Conservation (phyloP, 139 green algal genomes). For the Chlamydomonas incerta region DNA sequence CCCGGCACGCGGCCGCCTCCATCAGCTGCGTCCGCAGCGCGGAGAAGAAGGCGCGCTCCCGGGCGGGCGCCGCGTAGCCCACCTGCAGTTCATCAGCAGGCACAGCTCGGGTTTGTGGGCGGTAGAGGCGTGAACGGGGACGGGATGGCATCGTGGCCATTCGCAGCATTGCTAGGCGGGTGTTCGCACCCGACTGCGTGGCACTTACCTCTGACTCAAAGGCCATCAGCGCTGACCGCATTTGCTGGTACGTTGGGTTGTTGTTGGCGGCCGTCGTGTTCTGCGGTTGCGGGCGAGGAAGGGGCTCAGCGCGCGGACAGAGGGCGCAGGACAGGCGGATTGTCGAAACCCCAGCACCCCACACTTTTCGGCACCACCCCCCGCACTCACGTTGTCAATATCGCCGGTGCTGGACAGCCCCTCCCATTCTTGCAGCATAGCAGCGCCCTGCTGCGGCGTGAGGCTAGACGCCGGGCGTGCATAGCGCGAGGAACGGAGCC, state of each 20-base stretch:
- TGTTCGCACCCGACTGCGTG: too few species aligned
- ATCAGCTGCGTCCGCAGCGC: conserved; percentile 36
- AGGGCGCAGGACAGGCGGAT: too few species aligned
- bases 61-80: conserved; percentile 20
- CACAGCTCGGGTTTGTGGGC: too few species aligned
- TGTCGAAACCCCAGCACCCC: too few species aligned
- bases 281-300: background rate
- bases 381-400: conserved; percentile 8
- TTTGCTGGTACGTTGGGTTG: conserved; percentile 24
- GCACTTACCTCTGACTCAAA: background rate
- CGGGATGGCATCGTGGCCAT: too few species aligned
- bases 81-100: too few species aligned
- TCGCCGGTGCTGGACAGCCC: conserved; percentile 20
- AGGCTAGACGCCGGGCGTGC: background rate
- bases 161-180: too few species aligned
- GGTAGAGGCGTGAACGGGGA: too few species aligned
- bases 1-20: conserved; percentile 7
- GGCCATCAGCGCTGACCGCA: conserved; percentile 28
- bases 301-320: background rate
- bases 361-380: too few species aligned
- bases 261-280: background rate
- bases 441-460: conserved; percentile 28
- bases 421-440: conserved; percentile 34
- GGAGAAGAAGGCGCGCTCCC: conserved; percentile 40
- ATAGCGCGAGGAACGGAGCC: background rate